Evolutionary conservation across 169 alveolate species (phyloP), one percentile per base, ranked within the genome.

Genomic region (Plasmodium coatneyi): DNA sequence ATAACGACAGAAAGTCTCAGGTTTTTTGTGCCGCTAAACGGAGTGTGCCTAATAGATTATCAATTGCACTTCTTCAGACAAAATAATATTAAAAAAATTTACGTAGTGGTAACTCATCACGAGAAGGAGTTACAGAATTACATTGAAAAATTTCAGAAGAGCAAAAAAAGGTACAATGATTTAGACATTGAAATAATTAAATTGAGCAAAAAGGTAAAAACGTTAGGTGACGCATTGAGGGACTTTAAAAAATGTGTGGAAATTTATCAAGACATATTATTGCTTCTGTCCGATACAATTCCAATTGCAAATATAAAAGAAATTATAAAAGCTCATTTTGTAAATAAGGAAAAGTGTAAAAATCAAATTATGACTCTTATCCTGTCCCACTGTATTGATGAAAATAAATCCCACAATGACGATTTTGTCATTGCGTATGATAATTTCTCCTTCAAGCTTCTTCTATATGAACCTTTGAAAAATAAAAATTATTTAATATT

Each of bases 131-230:
- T 87, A 5, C 74, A 30, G 34, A 43, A 80, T 32, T 87, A 87
- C 82, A 80, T 87, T 39, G 90, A 87, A 19, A 87, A 87, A 14
- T 78, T 87, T 79, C 93, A 87, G n/a, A 87, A 66, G n/a, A 79
- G 89, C 46, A 87, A 78, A 80, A 87, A 66, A 80, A 87, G 41
- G 71, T 87, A 87, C 54, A 22, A 56, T 22, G 89, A 79, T 78
- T 87, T 87, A 87, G 84, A 87, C 81, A 87, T 87, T n/a, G 93
- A 87, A 49, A 79, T 87, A 60, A 87, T 87, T 36, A 87, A 87
- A 87, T 54, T 87, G 83, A 87, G 82, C 25, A 60, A 79, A 60
- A 87, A 79, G 71, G 54, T 80, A 87, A 87, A 87, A 87, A 87
- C 90, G 1, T 87, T 87, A 39, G 93, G 93, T 79, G 93, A 87